These are phyloP conservation scores for Nitzschia sp. DNA, from an alignment of 108 stramenopile genomes.

Conservation along the genomic window DNA sequence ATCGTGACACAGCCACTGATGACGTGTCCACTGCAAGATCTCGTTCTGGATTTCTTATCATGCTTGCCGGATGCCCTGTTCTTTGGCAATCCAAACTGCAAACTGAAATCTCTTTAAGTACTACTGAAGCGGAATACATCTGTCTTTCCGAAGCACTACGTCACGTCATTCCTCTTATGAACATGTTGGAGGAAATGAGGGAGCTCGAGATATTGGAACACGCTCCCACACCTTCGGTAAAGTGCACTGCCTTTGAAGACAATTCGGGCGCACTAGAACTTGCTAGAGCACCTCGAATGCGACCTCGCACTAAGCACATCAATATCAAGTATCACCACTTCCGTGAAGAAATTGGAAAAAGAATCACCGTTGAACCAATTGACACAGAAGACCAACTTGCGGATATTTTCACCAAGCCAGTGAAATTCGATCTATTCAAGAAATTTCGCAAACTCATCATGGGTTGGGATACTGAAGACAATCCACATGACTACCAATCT, in stretches of 20 bases:
- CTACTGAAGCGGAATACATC: slow-evolving; percentile 46
- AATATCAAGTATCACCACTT: too few relatives aligned
- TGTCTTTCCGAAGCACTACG: slow-evolving; percentile 29
- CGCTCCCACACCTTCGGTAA: background rate
- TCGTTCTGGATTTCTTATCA: slow-evolving; percentile 29
- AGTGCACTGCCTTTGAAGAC: background rate
- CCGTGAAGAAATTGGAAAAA: too few relatives aligned
- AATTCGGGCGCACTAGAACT: too few relatives aligned
- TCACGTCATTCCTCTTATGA: slow-evolving; percentile 34
- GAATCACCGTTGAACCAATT: too few relatives aligned
- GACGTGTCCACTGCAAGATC: too few relatives aligned
- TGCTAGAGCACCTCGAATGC: background rate
- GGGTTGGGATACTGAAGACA: too few relatives aligned
- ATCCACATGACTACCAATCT: too few relatives aligned
- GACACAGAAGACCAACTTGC: too few relatives aligned
- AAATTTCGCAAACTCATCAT: too few relatives aligned
- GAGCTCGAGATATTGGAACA: background rate
- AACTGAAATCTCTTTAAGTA: slow-evolving; percentile 39
- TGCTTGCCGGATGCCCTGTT: slow-evolving; percentile 30
- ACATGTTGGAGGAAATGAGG: background rate
- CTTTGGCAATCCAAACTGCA: slow-evolving; percentile 46
- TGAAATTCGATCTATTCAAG: too few relatives aligned
- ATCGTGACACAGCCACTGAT: too few relatives aligned
- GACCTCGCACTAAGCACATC: slow-evolving; percentile 22
- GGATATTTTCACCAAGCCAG: too few relatives aligned